Base-by-base conservation (phyloP, 2,329 filamentous ascomycete genomes). In the Phialemonium atrogriseum region DNA sequence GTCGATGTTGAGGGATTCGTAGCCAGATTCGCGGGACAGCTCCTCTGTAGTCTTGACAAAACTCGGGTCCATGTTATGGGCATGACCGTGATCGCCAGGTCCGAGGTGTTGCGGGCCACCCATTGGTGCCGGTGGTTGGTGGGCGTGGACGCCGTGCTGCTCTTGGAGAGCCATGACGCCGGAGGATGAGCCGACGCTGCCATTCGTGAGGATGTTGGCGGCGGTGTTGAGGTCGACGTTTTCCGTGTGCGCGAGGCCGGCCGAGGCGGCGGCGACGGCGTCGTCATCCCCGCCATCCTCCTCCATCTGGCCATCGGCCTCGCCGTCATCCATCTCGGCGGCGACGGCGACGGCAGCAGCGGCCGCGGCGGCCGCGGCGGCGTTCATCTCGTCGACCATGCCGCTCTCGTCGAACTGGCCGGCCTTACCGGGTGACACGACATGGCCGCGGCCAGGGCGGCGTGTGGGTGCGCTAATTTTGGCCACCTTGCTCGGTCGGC, bases 11-110 rank as follows among this genome's bases (percentile, higher is more conserved):
- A 74, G 55, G 3, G 51, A 47, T 6, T 44, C 38, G 35, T 73
- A 72, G 25, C 70, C 71, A 2, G 58, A 62, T 25, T 62, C 55
- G 10, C 49, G 48, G 6, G 69, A 68, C 11, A 73, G 47, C 5
- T 64, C 56, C 33, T 65, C 65, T 2, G 68, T 70, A 5, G 62
- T 64, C 36, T 49, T 49, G n/a, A 43, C 29, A 15, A 49, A 33
- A 7, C 37, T 33, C 40, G 47, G 24, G 19, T 50, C 46, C 36
- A 47, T 38, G 4, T 36, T 26, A 18, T 43, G 41, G 24, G 25
- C 29, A 21, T 39, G 36, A n/a, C n/a, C n/a, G 12, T 38, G 40
- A 15, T 34, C 24, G 45, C 48, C 5, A 54, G 47, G 32, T 51
- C 54, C 28, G 44, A 47, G 18, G 50, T 47, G 4, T 48, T 49